These are phyloP conservation scores for Pseudogymnoascus sp. DNA, from an alignment of 2,329 filamentous ascomycete species.

Conservation along the genomic window DNA sequence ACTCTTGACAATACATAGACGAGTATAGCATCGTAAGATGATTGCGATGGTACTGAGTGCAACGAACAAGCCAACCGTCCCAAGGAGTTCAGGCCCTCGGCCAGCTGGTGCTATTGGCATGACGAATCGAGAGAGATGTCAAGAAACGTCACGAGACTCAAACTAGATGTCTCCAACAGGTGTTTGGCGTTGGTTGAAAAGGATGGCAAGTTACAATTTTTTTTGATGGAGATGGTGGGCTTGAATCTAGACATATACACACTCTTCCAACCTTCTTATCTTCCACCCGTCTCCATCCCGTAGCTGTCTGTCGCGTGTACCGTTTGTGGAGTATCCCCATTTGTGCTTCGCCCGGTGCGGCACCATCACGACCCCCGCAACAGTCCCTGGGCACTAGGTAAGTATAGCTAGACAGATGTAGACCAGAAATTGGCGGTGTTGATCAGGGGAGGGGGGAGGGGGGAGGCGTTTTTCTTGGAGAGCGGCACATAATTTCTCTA, in stretches of 20 bases:
- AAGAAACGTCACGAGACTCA: neutral
- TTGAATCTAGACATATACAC: neutral
- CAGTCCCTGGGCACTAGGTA: neutral
- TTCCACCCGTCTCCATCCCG: neutral
- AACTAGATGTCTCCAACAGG: neutral
- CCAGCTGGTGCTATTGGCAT: slow-evolving; percentile 11
- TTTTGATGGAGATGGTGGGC: neutral
- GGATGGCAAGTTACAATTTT: neutral
- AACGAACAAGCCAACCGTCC: slow-evolving; percentile 27
- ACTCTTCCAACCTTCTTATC: neutral
- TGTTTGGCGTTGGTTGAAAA: neutral
- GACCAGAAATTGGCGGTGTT: neutral
- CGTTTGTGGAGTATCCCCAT: neutral
- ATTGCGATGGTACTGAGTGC: slow-evolving; percentile 27
- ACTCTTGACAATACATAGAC: slow-evolving; percentile 24
- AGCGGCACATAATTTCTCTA: neutral
- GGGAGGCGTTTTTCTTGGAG: neutral
- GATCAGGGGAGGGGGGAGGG: neutral
- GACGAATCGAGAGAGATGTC: neutral
- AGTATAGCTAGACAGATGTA: neutral
- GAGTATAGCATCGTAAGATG: slow-evolving; percentile 25
- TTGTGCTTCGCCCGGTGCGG: neutral
- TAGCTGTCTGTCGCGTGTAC: neutral
- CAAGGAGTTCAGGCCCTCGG: slow-evolving; percentile 15
- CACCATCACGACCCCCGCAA: neutral